phyloP scores from a whole-genome alignment of 495 filamentous ascomycete genomes.

The Neurospora tetrasperma region DNA sequence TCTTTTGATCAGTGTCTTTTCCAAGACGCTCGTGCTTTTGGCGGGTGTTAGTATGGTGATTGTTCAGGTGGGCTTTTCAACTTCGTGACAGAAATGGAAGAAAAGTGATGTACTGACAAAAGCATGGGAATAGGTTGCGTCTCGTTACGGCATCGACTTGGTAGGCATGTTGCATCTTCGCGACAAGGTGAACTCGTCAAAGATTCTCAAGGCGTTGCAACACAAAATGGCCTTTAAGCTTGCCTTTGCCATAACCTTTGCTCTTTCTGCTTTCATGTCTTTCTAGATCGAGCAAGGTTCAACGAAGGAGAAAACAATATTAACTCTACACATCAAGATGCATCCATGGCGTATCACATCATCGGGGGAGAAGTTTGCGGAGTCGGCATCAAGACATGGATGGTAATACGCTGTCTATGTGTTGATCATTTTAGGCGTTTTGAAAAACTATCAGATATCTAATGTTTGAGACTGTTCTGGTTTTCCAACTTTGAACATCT shows the following conservation, averaged over 20 bases:
- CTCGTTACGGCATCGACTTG: conserved; percentile 64
- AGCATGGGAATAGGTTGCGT: conserved; percentile 44
- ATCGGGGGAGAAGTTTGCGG: neutral
- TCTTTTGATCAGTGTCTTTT: conserved; percentile 63
- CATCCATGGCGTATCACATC: neutral
- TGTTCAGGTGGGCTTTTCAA: conserved; percentile 48
- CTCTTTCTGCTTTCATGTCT: conserved; percentile 61
- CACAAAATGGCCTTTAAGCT: conserved; percentile 68
- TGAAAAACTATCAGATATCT: neutral
- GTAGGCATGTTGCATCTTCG: conserved; percentile 27
- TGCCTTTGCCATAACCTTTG: conserved; percentile 66
- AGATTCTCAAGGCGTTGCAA: conserved; percentile 45
- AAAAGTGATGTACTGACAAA: neutral
- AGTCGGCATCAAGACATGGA: neutral
- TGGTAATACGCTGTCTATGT: neutral
- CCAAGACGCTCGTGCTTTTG: conserved; percentile 59
- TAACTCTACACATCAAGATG: neutral
- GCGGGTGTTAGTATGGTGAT: conserved; percentile 60
- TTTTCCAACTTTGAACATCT: neutral
- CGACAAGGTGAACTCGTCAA: conserved; percentile 40
- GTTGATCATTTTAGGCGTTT: neutral
- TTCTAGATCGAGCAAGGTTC: conserved; percentile 31
- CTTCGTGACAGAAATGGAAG: neutral
- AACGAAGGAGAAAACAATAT: neutral
- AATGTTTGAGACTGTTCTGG: neutral